Evolutionary conservation across 2,329 filamentous ascomycete species (phyloP), one percentile per base, ranked within the genome.

Genomic region (Ceratocystiopsis sp.): DNA sequence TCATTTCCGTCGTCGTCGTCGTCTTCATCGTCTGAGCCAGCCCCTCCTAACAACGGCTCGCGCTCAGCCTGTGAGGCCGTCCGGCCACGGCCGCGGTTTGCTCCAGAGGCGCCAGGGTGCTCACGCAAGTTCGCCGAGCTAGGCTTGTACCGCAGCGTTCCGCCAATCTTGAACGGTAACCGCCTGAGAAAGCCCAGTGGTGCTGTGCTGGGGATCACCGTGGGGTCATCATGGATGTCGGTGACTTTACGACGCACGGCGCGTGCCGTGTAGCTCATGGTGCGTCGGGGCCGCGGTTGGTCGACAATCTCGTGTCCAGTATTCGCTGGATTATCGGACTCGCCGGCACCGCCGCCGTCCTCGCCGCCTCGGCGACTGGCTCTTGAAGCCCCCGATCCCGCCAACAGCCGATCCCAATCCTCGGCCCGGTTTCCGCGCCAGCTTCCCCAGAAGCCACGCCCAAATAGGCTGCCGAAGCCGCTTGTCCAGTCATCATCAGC

Each of bases 121-220:
- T 95, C 89, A 53, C 87, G 84, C 49, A 96, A 60, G 61, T 93
- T 85, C 40, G 89, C 87, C 29, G 85, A 86, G 44, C 84, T 93
- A 32, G 89, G 89, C 57, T 85, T 84, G 58, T 96, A 96, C 55
- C 84, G 73, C 52, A 94, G 59, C 3, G 80, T 84, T 4, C 81
- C 79, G 34, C 86, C 85, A 55, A 93, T 67, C 54, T 80, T 84
- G 68, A 85, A 95, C 13, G 89, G 87, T 49, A 95, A 64, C 42
- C 80, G 72, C 51, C 83, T 80, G 36, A 94, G 61, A 54, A 95
- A 95, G 0, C 87, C 85, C 50, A 94, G 73, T 41, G 86, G 78
- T 38, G 82, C 84, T 4, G 84, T 87, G 53, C 80, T 84, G 1
- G 86, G 85, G 42, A 94, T 93, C n/a, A 94, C 76, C 4, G 84